Base-by-base conservation (phyloP, 140 eudicot genomes). In the Bidens hawaiensis region DNA sequence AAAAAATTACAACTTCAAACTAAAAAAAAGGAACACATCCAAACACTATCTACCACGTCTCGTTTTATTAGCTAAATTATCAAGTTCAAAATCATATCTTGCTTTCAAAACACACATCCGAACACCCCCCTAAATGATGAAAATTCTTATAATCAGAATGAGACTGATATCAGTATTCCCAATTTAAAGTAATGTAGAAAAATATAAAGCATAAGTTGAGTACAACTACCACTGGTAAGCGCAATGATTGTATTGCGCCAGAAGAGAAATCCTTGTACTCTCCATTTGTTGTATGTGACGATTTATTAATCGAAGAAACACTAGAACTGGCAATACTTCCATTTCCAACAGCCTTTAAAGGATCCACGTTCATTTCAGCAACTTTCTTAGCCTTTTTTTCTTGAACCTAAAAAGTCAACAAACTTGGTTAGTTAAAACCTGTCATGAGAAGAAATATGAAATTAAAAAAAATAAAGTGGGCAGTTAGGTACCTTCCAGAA, bases 371-470 rank as follows among this genome's bases (percentile, higher is more conserved):
- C 75, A 91, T 80, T 25, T 87, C 95, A n/a, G 73, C 64, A 60
- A 91, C 71, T 81, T 87, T 87, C 89, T 91, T 87, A 49, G 83
- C 77, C 81, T 91, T 87, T 75, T 87, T 91, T 85, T 91, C 98
- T 67, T 84, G 98, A 58, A 91, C 98, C 98, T 91, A 62, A 14
- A 57, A 36, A 57, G 54, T 65, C 53, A 27, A 42, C 54, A 56
- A 24, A 10, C 9, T 57, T 24, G 49, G 41, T 50, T 54, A 68
- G 3, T 38, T 42, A 38, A 31, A 64, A 54, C 30, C 42, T 38
- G 38, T 49, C 27, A 16, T 17, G 6, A 27, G 19, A 21, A 26
- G 14, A 14, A 18, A 18, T 8, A 6, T 19, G 22, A 49, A 23
- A 16, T 14, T 6, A n/a, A 15, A 48, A 9, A 22, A 5, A 62